Base-by-base conservation (phyloP, 2,329 filamentous ascomycete genomes). In the Hansfordia pulvinata region DNA sequence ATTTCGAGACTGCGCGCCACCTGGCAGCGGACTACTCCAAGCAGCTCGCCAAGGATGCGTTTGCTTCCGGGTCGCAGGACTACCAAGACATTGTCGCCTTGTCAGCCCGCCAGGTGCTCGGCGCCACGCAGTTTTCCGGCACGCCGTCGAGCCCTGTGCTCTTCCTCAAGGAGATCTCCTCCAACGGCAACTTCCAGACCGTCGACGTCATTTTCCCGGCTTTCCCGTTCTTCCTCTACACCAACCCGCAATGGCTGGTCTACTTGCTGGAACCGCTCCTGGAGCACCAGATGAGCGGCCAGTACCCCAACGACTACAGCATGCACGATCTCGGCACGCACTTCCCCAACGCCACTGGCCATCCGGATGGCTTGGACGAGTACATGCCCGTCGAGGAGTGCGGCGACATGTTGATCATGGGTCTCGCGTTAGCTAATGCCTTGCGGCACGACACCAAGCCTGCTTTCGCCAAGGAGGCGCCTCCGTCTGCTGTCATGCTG, bases 181-280 rank as follows among this genome's bases (percentile, higher is more conserved):
- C 78, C 3, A 80, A 88, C 40, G 82, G 82, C 4, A 88, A 92
- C 42, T 76, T 76, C 49, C 82, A 90, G 46, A 90, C 82, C 0
- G 78, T 90, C 8, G 81, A 88, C 53, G 80, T 92, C 30, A 88
- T 92, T 40, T 90, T 85, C 56, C 83, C 82, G 0, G 68, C 81
- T 0, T 86, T 84, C 51, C 81, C 83, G 0, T 90, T 88, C 61
- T 88, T 88, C 58, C 49, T 88, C 12, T 90, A 88, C 45, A 85
- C 81, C 11, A 85, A 86, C 39, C 82, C 82, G 3, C 62, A 70
- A 31, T 88, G 81, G 80, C 57, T 86, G 30, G 77, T 74, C 2
- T 86, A 86, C 42, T 60, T 88, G 3, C 58, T 90, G 4, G 80
- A 88, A 47, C 82, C 82, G 5, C 58, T 88, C 14, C 64, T 90